Base-by-base conservation (phyloP, 2,329 filamentous ascomycete genomes). In the Trichoderma harzianum region DNA sequence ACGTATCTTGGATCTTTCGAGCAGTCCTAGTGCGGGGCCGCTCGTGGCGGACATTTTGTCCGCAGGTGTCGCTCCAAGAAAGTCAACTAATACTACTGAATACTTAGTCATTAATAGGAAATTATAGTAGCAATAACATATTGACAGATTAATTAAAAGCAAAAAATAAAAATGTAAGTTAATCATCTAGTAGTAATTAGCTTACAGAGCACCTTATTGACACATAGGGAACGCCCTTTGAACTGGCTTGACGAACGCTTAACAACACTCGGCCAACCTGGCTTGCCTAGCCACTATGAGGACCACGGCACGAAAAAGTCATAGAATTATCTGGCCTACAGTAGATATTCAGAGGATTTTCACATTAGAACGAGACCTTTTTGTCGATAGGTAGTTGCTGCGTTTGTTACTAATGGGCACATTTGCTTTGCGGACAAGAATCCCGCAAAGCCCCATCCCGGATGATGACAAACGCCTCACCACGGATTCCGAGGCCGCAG, bases 291-390 rank as follows among this genome's bases (percentile, higher is more conserved):
- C 7, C 39, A 5, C 39, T 3, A 0, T 8, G 1, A n/a, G 4
- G 39, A 18, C 0, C 0, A 10, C 39, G 16, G 7, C 0, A 1
- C 1, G 1, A n/a, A 0, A n/a, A 43, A 10, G 0, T 5, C 39
- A n/a, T 43, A 0, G 7, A n/a, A 10, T n/a, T n/a, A n/a, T n/a
- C 3, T n/a, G 0, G n/a, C n/a, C 3, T 43, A 10, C 3, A 43
- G 5, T n/a, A 43, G n/a, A n/a, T n/a, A n/a, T n/a, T n/a, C n/a
- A n/a, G n/a, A n/a, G n/a, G n/a, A n/a, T n/a, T n/a, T n/a, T n/a
- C n/a, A n/a, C n/a, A n/a, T 10, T 43, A 8, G 16, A 5, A n/a
- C 7, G 1, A n/a, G 36, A 43, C 16, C 36, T 3, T 1, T 43
- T 18, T 43, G 39, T 10, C 18, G 16, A 43, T 10, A n/a, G 16